These are phyloP conservation scores for Starmerella gropengiesseri DNA, from an alignment of 805 yeast species.

Conservation along the genomic window DNA sequence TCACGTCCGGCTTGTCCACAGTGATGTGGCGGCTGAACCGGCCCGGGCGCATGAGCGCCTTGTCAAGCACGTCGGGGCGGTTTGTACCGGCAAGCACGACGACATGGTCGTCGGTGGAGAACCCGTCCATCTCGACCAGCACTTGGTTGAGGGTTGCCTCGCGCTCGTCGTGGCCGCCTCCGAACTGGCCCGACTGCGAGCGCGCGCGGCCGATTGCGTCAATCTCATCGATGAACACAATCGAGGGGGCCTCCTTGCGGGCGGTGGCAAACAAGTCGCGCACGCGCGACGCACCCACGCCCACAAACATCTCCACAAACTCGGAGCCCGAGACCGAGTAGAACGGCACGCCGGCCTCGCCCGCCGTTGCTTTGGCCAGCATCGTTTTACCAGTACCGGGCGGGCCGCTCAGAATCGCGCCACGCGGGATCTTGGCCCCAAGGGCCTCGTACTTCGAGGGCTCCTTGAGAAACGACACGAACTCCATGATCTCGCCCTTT, in stretches of 20 bases:
- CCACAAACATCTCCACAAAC: constrained; percentile 97
- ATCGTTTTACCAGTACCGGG: constrained; percentile 99
- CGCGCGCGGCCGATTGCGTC: constrained; percentile 98
- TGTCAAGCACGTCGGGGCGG: constrained; percentile 85
- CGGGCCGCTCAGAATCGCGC: constrained; percentile 94
- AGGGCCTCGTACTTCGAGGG: constrained; percentile 82
- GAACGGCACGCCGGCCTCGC: constrained; percentile 98
- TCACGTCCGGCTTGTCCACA: constrained; percentile 87
- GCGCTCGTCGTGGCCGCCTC: constrained; percentile 90
- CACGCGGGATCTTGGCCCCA: constrained; percentile 97
- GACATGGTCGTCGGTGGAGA: constrained; percentile 78
- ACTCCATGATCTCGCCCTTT: constrained; percentile 94
- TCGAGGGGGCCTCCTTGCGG: constrained; percentile 86
- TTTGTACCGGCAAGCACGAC: constrained; percentile 97
- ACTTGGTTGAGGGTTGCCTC: constrained; percentile 93
- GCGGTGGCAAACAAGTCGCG: constrained; percentile 91
- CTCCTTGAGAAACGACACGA: constrained; percentile 82
- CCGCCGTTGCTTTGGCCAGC: constrained; percentile 96
- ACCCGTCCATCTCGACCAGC: constrained; percentile 98
- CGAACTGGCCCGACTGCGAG: constrained; percentile 37
- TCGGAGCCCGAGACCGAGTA: constrained; percentile 94
- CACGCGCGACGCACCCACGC: constrained; percentile 97
- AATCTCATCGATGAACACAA: constrained; percentile 94
- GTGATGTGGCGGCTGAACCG: constrained; percentile 90
- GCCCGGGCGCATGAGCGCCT: constrained; percentile 92